Base-by-base conservation (phyloP, 2,329 filamentous ascomycete species). In the Juglanconis oblonga region DNA sequence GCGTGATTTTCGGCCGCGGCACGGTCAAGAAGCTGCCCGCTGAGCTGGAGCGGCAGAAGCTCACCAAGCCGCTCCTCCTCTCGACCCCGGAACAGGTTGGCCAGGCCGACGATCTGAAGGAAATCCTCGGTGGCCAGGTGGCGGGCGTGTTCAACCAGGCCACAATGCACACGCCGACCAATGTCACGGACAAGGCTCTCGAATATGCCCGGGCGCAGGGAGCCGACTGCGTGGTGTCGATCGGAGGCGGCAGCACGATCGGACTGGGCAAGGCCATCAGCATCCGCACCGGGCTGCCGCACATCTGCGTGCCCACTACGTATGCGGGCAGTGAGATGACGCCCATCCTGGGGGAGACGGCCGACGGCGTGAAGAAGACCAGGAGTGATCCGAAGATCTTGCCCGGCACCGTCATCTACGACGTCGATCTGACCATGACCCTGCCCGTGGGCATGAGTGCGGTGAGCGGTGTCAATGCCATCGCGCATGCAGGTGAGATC, bases 291-390 rank as follows among this genome's bases (percentile, higher is more conserved):
- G 81, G 80, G 0, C 67, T 85, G 40, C 77, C 76, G 31, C 82
- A 85, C 68, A 77, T 85, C 58, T 81, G 78, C 61, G 81, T 87
- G 52, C 82, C 84, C n/a, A 86, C 83, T 2, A 85, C 83, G 0
- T 87, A 86, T 67, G 80, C 83, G 5, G 83, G 83, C 3, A 84
- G 81, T 62, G 86, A 88, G 67, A 85, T 88, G 79, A 88, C 86
- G 3, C 82, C 85, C 0, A 86, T 87, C 51, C 72, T 88, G 11
- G 86, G 86, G 2, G 84, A 88, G 72, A 87, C 84, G 0, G 74
- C 77, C 11, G 77, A 82, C 56, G 84, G 85, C 0, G 68, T 76
- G 60, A 87, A 88, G 72, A 81, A 78, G 58, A 87, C 85, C 3
- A 74, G 78, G 35, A 76, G 73, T 4, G 84, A 88, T 68, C 79